phyloP scores from a whole-genome alignment of 768 basidiomycete species.

The Cantharellus anzutake region DNA sequence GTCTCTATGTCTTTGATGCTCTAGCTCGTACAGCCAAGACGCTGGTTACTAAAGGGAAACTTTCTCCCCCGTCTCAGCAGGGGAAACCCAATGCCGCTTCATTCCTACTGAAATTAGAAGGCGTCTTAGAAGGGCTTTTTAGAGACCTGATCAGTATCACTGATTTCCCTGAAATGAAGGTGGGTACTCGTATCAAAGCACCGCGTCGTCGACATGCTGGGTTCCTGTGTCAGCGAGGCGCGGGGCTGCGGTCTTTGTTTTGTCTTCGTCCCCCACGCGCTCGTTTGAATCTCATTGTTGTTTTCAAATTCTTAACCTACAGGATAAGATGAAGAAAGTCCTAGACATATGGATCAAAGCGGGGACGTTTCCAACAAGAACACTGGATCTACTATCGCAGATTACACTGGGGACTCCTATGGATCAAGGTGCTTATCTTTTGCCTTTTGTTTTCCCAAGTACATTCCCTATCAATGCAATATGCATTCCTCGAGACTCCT shows the following conservation, averaged over 20 bases:
- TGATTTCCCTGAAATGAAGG: constrained; percentile 49
- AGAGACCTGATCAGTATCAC: constrained; percentile 59
- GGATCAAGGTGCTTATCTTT: constrained; percentile 73
- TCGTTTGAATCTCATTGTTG: constrained; percentile 1
- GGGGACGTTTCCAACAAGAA: constrained; percentile 65
- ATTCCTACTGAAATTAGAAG: constrained; percentile 79
- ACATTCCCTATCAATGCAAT: constrained; percentile 8
- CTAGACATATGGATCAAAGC: constrained; percentile 94
- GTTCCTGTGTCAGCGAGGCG: background rate
- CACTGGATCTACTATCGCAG: constrained; percentile 52
- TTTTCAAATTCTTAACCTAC: constrained; percentile 12
- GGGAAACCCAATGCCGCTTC: constrained; percentile 54
- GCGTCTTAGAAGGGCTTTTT: constrained; percentile 74
- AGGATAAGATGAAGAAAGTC: constrained; percentile 97
- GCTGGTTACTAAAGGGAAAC: constrained; percentile 42
- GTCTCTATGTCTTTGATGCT: constrained; percentile 88
- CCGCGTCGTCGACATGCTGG: background rate
- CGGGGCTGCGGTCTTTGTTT: background rate
- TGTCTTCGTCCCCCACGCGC: background rate
- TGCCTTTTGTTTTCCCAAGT: constrained; percentile 1
- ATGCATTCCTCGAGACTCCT: constrained; percentile 3
- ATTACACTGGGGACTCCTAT: constrained; percentile 33
- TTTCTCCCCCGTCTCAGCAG: constrained; percentile 25
- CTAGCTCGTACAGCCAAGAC: constrained; percentile 66
- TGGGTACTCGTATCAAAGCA: constrained; percentile 29